Conservation (phyloP, 306 rosid species). For the Myrica gale region DNA sequence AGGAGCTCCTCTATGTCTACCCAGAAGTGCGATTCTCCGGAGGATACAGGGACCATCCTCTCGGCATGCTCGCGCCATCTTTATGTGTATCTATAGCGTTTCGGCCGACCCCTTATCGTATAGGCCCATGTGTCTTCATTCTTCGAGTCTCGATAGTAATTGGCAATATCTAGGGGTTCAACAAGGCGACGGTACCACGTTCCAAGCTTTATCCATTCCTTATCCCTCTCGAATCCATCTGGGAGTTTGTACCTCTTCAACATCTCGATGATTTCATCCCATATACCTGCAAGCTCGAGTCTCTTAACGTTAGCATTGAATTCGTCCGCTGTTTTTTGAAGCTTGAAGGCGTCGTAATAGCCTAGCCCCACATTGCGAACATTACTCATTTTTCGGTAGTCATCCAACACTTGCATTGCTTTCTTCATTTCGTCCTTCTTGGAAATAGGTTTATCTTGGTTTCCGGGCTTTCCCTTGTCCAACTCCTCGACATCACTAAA, state of each 20-base stretch:
- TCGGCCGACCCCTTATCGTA: constrained; percentile 54
- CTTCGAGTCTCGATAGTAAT: constrained; percentile 69
- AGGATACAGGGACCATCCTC: neutral
- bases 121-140: constrained; percentile 63
- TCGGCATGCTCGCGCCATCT: constrained; percentile 60
- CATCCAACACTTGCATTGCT: neutral
- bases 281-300: constrained; percentile 58
- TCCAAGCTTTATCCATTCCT: constrained; percentile 46
- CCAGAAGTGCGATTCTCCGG: constrained; percentile 48
- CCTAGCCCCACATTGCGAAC: constrained; percentile 20
- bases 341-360: constrained; percentile 71
- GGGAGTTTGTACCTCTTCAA: constrained; percentile 65
- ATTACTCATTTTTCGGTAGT: neutral
- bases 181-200: constrained; percentile 54
- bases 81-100: constrained; percentile 53
- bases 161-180: constrained; percentile 83
- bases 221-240: constrained; percentile 59
- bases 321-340: constrained; percentile 45
- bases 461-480: constrained; percentile 7
- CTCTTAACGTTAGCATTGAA: constrained; percentile 73
- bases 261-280: constrained; percentile 77
- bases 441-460: constrained; percentile 24
- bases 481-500: too few species aligned
- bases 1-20: constrained; percentile 48
- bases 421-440: constrained; percentile 20